Base-by-base conservation (phyloP, 2,329 filamentous ascomycete genomes). In the Aspergillus spinulosporus region DNA sequence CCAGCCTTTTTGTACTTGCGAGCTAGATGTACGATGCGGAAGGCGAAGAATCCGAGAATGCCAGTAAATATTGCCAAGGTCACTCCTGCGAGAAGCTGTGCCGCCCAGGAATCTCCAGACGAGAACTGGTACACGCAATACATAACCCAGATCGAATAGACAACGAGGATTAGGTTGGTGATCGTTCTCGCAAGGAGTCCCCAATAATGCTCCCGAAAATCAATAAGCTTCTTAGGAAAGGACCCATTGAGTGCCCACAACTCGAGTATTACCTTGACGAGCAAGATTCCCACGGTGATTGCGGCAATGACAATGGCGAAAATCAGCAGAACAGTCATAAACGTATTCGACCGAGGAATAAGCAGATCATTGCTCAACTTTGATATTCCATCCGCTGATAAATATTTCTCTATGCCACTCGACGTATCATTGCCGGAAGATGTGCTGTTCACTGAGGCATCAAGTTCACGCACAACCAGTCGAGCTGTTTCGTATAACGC, bases 91-190 rank as follows among this genome's bases (percentile, higher is more conserved):
- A 97, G 85, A 0, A 83, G 64, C 73, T 95, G 94, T 45, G 92
- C 92, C 5, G 88, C 91, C 92, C 92, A 97, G 0, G 93, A 97
- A 74, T 97, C 94, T 57, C 93, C 92, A 42, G 87, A 84, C 1
- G 88, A 94, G 74, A 97, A 96, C 71, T 99, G 94, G 74, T 93
- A 97, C 60, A 99, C 84, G 72, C 93, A 97, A 76, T 96, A 97
- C 43, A 97, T 78, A 0, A 92, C 90, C 94, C 94, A 97, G 59
- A 96, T 84, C 59, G 94, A 91, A 75, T 97, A 99, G 2, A 97
- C 84, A 14, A 97, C 79, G 59, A 97, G 82, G 65, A 99, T 92
- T 73, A 99, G 81, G 63, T 90, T 89, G 43, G 92, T 96, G 67
- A 97, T 89, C 12, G 92, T 88, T 59, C 93, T 90, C 45, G 88